These are phyloP conservation scores for Fusarium sp. DNA, from an alignment of 2,329 filamentous ascomycete genomes.

Conservation along the genomic window DNA sequence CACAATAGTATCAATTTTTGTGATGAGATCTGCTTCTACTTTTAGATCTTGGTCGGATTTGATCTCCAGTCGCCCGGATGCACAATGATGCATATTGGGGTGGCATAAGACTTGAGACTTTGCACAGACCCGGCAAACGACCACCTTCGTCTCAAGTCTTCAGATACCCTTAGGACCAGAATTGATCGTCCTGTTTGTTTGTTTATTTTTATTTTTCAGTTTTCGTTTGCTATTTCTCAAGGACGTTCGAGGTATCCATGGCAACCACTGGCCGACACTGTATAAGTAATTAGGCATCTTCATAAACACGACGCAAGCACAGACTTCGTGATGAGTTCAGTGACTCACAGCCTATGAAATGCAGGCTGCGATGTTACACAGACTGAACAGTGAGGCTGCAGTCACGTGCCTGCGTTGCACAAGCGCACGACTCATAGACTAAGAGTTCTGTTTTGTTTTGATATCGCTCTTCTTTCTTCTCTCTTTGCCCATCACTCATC, in stretches of 20 bases:
- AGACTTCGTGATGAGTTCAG: neutral
- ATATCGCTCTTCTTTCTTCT: neutral
- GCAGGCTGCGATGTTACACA: neutral
- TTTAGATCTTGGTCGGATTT: rapidly evolving
- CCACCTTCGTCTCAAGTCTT: neutral
- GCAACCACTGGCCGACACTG: neutral
- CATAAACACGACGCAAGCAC: neutral
- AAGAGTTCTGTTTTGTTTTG: neutral
- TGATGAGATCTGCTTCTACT: rapidly evolving
- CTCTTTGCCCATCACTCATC: neutral
- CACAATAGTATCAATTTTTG: neutral
- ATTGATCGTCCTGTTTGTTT: neutral
- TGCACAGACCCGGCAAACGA: neutral
- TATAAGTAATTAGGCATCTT: neutral
- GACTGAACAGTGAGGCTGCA: neutral
- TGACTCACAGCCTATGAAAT: neutral
- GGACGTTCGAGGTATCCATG: neutral
- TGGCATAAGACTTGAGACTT: neutral
- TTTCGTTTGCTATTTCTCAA: neutral
- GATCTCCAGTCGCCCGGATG: too few relatives aligned
- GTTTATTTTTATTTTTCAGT: neutral
- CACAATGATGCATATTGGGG: too few relatives aligned
- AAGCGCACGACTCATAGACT: neutral
- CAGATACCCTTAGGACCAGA: rapidly evolving
- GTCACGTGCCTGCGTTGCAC: neutral